Percentiles rank a stretch among this genome's conserved stretches.
Conservation (phyloP, 2,329 filamentous ascomycete species). For the Aureobasidium pullulans region DNA sequence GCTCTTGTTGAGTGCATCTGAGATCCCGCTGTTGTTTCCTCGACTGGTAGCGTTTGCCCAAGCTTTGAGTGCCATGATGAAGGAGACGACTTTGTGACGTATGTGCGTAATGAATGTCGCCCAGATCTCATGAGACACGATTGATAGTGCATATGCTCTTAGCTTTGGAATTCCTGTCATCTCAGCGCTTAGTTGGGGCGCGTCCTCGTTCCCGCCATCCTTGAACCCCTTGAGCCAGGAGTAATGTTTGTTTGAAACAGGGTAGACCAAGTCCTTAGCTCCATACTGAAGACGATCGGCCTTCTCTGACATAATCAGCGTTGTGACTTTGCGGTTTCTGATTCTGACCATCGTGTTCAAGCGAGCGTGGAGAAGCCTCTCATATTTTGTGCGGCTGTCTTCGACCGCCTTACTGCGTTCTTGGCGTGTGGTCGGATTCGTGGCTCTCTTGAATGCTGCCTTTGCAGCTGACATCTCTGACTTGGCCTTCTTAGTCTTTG, state of each 20-base stretch:
- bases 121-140: conserved; percentile 12
- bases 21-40: background rate
- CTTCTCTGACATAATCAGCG: conserved; percentile 5
- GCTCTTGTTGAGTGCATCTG: background rate
- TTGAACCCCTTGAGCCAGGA: conserved; percentile 15
- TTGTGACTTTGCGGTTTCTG: conserved; percentile 16
- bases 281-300: conserved; percentile 14
- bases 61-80: background rate
- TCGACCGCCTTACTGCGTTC: too few relatives aligned
- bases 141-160: conserved; percentile 12
- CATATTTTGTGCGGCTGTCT: background rate
- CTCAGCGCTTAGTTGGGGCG: conserved; percentile 3
- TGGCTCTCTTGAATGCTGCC: background rate
- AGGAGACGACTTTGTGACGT: too few relatives aligned
- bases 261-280: conserved; percentile 15
- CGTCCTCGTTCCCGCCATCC: background rate
- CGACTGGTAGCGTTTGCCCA: background rate
- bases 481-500: background rate
- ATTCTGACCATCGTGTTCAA: conserved; percentile 15
- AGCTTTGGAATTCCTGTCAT: conserved; percentile 21
- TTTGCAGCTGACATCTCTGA: background rate
- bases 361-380: background rate
- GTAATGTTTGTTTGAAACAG: conserved; percentile 24
- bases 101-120: background rate
- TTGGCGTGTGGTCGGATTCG: background rate